Base-by-base conservation (phyloP, 495 filamentous ascomycete genomes). In the Hyaloscypha bicolor region DNA sequence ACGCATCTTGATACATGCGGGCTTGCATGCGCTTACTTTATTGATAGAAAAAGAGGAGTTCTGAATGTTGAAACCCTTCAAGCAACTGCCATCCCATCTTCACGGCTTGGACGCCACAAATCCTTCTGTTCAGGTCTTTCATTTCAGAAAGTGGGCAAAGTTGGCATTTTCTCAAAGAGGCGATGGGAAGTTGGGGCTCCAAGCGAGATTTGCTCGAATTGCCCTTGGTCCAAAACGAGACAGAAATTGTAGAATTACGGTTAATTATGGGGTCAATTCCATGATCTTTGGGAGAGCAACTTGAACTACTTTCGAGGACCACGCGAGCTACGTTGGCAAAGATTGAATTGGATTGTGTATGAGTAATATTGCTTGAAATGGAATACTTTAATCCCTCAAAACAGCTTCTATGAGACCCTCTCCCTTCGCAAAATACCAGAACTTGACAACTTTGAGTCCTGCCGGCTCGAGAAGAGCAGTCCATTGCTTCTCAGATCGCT, bases 401-500 rank as follows among this genome's bases (percentile, higher is more conserved):
- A 45, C 45, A 19, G 45, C 57, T 55, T 62, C 65, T 14, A 67
- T 55, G 6, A 62, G 30, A 37, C 58, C 65, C 33, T 67, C 65
- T 2, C 65, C 65, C 21, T 55, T 67, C 6, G 31, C 58, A 29
- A 39, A 56, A 45, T 55, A 55, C 48, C 58, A 62, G 32, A 62
- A 39, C 30, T 67, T 60, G 14, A 33, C 31, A n/a, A 66, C 53
- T 39, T 14, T 45, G 29, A 66, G 55, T 4, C 64, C 64, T 30
- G 33, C 16, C 9, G 35, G 35, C 31, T 60, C 55, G 9, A 66
- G 35, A 25, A 62, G 55, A 29, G 58, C 58, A 29, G 19, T 67
- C 65, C 65, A 67, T 55, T 67, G 65, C 30, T 39, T 67, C 52
- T 62, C 65, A 56, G 52, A 59, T 32, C 58, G 39, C 33, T 67